Conservation (phyloP, 768 basidiomycete species). For the Boletus rubroflammeus region DNA sequence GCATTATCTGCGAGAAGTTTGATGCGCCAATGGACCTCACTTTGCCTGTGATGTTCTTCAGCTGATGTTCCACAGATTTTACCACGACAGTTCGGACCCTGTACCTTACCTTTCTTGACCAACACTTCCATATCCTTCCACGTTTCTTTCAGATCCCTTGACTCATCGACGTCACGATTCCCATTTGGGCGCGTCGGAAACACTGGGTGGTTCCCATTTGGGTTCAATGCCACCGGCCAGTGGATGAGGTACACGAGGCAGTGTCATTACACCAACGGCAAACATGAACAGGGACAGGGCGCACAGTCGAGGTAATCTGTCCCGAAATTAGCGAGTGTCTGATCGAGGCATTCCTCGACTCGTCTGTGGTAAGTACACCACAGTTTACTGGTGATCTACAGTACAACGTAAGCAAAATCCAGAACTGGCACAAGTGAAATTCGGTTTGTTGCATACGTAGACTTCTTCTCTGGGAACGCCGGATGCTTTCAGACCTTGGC, state of each 20-base stretch:
- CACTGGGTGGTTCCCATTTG: slow-evolving; percentile 57
- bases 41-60: slow-evolving; percentile 45
- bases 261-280: not conserved
- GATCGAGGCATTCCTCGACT: slow-evolving; percentile 71
- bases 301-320: slow-evolving; percentile 79
- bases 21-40: slow-evolving; percentile 67
- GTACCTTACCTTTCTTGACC: slow-evolving; percentile 50
- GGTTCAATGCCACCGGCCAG: slow-evolving; percentile 78
- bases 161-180: slow-evolving; percentile 61
- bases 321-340: slow-evolving; percentile 75
- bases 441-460: slow-evolving; percentile 41
- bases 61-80: slow-evolving; percentile 3
- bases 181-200: slow-evolving; percentile 61
- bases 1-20: slow-evolving; percentile 65
- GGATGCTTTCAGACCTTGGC: slow-evolving; percentile 70
- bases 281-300: slow-evolving; percentile 19
- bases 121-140: slow-evolving; percentile 84
- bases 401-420: not conserved
- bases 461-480: slow-evolving; percentile 76
- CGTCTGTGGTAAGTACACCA: slow-evolving; percentile 67
- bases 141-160: slow-evolving; percentile 67
- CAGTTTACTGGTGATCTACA: slow-evolving; percentile 67
- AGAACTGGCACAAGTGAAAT: not conserved
- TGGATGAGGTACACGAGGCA: slow-evolving; percentile 60
- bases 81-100: not conserved